Base-by-base conservation (phyloP, 2,329 filamentous ascomycete genomes). In the Colletotrichum godetiae region DNA sequence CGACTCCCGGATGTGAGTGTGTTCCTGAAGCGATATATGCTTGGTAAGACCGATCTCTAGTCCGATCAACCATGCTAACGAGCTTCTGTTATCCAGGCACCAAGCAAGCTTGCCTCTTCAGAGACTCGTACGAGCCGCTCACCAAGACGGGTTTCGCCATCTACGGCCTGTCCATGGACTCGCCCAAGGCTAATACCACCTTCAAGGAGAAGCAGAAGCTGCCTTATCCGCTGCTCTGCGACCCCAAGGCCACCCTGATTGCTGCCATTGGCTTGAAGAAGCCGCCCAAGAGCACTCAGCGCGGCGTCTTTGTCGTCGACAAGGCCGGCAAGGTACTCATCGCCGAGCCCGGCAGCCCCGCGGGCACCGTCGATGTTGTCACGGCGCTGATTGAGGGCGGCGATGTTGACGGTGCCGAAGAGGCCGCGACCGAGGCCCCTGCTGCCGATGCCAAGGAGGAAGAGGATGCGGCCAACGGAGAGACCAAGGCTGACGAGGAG, bases 181-280 rank as follows among this genome's bases (percentile, higher is more conserved):
- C 92, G 60, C 92, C 95, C 79, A 97, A 97, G 85, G 91, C 95
- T 79, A 99, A 99, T 86, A 95, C 94, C 29, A 94, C 91, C 58
- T 99, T 98, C 89, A 93, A 95, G 84, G 92, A 91, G 53, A 98
- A 97, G 86, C 94, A 98, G 83, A 94, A 93, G 75, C 90, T 98
- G 67, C 94, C 93, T 5, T 99, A 98, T 83, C 87, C 93, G 46
- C 90, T 99, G 58, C 90, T 99, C 53, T 98, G 95, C 85, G 95
- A 99, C 82, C 89, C 92, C 6, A 84, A 86, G 64, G 90, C 89
- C 33, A 91, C 90, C 2, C 89, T 99, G 72, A 97, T 98, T 78
- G 87, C 83, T 13, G 95, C 95, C 68, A 93, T 98, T 80, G 96
- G 95, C n/a, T 85, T 98, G 76, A 95, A 95, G 86, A 98, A 98